Evolutionary conservation across 495 filamentous ascomycete genomes (phyloP), one percentile per base, ranked within the genome.

Genomic region (Jackrogersella minutella): DNA sequence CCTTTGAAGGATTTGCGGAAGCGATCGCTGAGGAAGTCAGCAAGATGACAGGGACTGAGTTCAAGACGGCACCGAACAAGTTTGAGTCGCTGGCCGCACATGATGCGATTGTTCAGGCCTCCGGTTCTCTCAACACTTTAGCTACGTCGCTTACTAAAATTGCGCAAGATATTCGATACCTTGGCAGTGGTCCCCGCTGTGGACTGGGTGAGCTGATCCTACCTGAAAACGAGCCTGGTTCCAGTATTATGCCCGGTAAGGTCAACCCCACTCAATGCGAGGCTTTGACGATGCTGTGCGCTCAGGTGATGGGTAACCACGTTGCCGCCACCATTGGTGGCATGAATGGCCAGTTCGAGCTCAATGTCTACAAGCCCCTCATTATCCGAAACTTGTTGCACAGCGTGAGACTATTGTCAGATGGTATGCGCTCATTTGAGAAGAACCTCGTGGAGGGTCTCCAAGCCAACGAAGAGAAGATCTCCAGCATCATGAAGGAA

Each of bases 261-360:
- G 95, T 99, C 71, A 99, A 99, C 84, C 95, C 95, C 31, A 99
- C 95, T 22, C 95, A 99, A 81, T 96, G 92, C 80, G 95, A 99
- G 85, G 91, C 93, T 34, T 81, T 99, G 77, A 99, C 95, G 64
- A 99, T 99, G 95, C 79, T 99, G 56, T 97, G 93, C 82, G 86
- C 92, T 2, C 95, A 99, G 78, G 96, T 99, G 33, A 96, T 98
- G 86, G 95, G 95, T 69, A 99, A 99, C 83, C 88, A 99, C 77
- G 89, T 90, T 41, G 91, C 95, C 28, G 86, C 91, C 43, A 97
- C 94, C 16, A 88, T 98, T 53, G 91, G 92, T 60, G 95, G 94
- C 71, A 96, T 96, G 84, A 96, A 94, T 81, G 95, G 95, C 58
- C 96, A 99, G 81, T 99, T 99, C 72, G 95, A 99, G 77, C 87